Evolutionary conservation across 108 stramenopile genomes (phyloP), one percentile per base, ranked within the genome.

Genomic region (Fistulifera pelliculosa): DNA sequence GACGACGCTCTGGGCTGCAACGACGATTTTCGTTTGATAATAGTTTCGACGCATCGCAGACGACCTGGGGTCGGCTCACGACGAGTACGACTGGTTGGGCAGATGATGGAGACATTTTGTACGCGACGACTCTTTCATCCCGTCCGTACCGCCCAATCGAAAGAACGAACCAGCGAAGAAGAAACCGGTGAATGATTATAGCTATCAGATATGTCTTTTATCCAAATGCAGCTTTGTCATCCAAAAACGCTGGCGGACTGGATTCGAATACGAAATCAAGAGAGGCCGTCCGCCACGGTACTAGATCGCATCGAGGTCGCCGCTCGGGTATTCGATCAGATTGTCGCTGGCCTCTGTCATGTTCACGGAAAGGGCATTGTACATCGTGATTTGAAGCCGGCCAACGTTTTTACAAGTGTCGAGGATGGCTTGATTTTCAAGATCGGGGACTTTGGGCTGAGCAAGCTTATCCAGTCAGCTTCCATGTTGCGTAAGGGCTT

Each of bases 381-480:
- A 48, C 92, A 93, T 61, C 76, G 92, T 27, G 92, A 93, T 58
- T 62, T 93, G 47, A 90, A 93, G 58, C 92, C 92, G n/a, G 76
- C 79, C 31, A 93, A 93, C 52, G 74, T 87, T 49, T 93, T 93
- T 64, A 45, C 19, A 5, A 21, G 21, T 6, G 69, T 77, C 48
- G 79, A 65, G 7, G 72, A 66, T 40, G 69, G 76, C 0, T 62
- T 76, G 56, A 68, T 70, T 0, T 89, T 94, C 59, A 87, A 93
- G 58, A 90, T 98, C 44, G 98, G 98, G 26, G 98, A 96, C 60
- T 95, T 98, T 61, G 93, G 93, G 19, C 61, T 96, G 11, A 60
- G 58, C 42, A 68, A 68, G 38, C 41, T 38, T 8, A 61, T 49
- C 41, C 25, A 41, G 6, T 23, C 52, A 38, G 42, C 27, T 2